Conservation (phyloP, 768 basidiomycete genomes). For the Pisolithus microcarpus region DNA sequence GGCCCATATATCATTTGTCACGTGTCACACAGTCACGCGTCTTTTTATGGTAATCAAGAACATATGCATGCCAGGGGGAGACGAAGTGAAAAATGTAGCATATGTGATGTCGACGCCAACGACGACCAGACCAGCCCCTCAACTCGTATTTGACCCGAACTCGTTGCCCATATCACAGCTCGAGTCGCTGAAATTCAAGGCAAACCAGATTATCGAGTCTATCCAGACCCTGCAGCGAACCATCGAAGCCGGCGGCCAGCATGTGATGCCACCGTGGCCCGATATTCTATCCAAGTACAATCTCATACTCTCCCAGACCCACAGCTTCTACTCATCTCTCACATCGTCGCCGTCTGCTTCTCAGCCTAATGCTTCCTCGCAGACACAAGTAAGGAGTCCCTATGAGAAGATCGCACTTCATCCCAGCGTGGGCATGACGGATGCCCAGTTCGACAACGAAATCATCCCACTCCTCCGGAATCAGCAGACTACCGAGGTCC, state of each 20-base stretch:
- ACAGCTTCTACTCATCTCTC: conserved; percentile 64
- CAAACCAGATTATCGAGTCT: conserved; percentile 73
- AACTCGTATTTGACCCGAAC: conserved; percentile 24
- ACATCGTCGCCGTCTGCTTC: conserved; percentile 30
- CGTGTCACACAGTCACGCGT: conserved; percentile 7
- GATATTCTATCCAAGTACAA: conserved; percentile 85
- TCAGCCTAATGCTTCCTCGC: conserved; percentile 8
- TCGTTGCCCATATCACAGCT: conserved; percentile 58
- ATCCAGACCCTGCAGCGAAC: conserved; percentile 58
- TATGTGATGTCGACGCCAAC: background rate
- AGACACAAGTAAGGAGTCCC: conserved; percentile 21
- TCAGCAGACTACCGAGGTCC: conserved; percentile 72
- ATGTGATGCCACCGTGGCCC: conserved; percentile 75
- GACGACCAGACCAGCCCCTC: conserved; percentile 4
- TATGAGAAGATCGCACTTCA: conserved; percentile 67
- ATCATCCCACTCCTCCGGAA: conserved; percentile 71
- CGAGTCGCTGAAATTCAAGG: conserved; percentile 71
- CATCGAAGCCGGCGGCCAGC: conserved; percentile 50
- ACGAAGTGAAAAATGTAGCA: too few relatives aligned
- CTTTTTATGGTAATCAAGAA: background rate
- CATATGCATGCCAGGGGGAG: too few relatives aligned
- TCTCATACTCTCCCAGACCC: conserved; percentile 74
- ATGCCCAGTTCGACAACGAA: conserved; percentile 64
- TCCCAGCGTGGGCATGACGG: conserved; percentile 49
- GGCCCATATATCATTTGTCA: conserved; percentile 9